phyloP scores from a whole-genome alignment of 1,284 basidiomycete species.

The Cryptococcus amylolentus region DNA sequence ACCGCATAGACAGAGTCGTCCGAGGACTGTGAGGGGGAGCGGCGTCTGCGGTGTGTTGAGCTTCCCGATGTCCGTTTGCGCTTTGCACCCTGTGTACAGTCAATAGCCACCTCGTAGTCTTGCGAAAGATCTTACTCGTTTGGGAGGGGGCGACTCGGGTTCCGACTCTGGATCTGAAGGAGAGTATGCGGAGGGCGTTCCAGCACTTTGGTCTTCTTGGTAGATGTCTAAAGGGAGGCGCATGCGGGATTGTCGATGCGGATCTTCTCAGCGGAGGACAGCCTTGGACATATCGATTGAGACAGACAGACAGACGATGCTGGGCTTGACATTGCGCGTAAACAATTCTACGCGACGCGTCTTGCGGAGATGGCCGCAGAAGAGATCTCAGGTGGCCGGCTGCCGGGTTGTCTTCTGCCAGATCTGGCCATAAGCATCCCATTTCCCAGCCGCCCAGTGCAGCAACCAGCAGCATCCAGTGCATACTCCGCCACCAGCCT shows the following conservation, averaged over 20 bases:
- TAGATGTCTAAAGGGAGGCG: background rate
- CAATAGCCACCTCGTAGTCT: background rate
- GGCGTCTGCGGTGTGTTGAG: background rate
- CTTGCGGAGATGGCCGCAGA: no score
- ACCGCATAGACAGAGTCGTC: slow-evolving; percentile 10
- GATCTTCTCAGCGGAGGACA: no score
- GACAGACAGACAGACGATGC: no score
- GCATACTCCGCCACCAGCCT: no score
- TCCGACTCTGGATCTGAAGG: background rate
- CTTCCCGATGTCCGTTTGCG: background rate
- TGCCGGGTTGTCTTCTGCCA: no score
- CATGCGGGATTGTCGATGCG: background rate
- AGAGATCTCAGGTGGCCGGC: no score
- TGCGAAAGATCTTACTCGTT: background rate
- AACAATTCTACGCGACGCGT: no score
- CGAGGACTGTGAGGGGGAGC: background rate
- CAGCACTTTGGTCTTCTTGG: background rate
- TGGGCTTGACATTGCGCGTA: no score
- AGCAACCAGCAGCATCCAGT: no score
- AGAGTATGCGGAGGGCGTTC: background rate
- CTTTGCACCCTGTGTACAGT: background rate
- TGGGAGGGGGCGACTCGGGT: background rate
- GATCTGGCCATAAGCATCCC: no score
- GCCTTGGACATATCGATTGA: no score
- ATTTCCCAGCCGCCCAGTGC: no score